Conservation (phyloP, 1,139 yeast genomes). For the Taphrina deformans region DNA sequence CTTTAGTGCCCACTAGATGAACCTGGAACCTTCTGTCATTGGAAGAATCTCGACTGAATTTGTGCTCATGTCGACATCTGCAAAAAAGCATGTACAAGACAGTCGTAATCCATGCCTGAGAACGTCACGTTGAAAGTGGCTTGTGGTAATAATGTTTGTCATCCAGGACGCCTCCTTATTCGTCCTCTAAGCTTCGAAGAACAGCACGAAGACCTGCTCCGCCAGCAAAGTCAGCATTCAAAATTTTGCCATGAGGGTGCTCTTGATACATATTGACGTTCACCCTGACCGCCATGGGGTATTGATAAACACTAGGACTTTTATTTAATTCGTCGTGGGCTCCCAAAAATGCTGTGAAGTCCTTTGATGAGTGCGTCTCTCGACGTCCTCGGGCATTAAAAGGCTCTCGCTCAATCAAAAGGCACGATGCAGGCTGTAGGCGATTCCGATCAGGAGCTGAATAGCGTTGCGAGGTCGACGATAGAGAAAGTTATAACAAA, state of each 20-base stretch:
- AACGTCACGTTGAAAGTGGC: no score
- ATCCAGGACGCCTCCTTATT: not conserved
- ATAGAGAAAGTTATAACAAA: constrained; percentile 32
- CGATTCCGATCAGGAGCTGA: constrained; percentile 30
- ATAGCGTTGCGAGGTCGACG: constrained; percentile 32
- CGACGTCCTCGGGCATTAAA: constrained; percentile 28
- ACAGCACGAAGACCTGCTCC: constrained; percentile 10
- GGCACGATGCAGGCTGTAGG: constrained; percentile 30
- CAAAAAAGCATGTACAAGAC: no score
- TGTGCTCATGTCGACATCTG: no score
- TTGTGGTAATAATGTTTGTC: no score
- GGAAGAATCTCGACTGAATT: not conserved
- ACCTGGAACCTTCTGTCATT: not conserved
- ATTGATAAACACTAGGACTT: not conserved
- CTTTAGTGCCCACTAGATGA: not conserved
- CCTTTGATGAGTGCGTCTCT: not conserved
- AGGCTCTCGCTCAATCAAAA: constrained; percentile 34
- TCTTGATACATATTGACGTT: not conserved
- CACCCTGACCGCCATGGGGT: not conserved
- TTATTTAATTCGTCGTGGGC: constrained; percentile 18
- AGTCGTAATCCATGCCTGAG: no score
- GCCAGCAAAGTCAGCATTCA: not conserved
- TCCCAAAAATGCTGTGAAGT: constrained; percentile 14
- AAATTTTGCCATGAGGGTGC: constrained; percentile 19
- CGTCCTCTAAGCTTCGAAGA: constrained; percentile 3